Conservation (phyloP, 257 asterid species). For the Petunia secreta region DNA sequence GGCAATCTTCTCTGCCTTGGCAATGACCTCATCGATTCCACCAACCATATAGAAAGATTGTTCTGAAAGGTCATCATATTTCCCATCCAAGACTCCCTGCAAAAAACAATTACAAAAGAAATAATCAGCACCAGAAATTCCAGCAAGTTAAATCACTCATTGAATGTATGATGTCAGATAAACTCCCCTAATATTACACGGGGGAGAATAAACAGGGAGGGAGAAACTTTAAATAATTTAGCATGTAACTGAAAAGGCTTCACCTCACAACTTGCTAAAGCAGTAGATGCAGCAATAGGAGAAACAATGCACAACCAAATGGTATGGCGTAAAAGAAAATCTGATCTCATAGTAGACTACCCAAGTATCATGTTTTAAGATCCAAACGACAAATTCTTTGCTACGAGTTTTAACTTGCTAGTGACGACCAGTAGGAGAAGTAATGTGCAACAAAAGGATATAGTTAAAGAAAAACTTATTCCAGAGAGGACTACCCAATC, state of each 20-base stretch:
- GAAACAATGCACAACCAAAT: not conserved
- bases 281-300: not conserved
- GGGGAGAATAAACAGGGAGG: not conserved
- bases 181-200: not conserved
- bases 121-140: constrained; percentile 14
- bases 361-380: not conserved
- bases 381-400: not conserved
- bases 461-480: too few species aligned
- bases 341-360: not conserved
- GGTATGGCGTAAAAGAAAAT: not conserved
- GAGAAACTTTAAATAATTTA: not conserved
- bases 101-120: not conserved
- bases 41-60: constrained; percentile 98
- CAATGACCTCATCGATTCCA: constrained; percentile 92
- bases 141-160: not conserved
- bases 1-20: constrained; percentile 98
- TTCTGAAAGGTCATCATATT: constrained; percentile 86
- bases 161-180: not conserved
- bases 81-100: constrained; percentile 95
- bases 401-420: not conserved
- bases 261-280: not conserved
- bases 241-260: not conserved
- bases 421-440: too few species aligned
- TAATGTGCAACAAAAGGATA: too few species aligned
- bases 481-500: too few species aligned